Percentiles rank a stretch among this genome's conserved stretches.
Conservation (phyloP, 352 stramenopile species). For the Thraustochytrium sp. region DNA sequence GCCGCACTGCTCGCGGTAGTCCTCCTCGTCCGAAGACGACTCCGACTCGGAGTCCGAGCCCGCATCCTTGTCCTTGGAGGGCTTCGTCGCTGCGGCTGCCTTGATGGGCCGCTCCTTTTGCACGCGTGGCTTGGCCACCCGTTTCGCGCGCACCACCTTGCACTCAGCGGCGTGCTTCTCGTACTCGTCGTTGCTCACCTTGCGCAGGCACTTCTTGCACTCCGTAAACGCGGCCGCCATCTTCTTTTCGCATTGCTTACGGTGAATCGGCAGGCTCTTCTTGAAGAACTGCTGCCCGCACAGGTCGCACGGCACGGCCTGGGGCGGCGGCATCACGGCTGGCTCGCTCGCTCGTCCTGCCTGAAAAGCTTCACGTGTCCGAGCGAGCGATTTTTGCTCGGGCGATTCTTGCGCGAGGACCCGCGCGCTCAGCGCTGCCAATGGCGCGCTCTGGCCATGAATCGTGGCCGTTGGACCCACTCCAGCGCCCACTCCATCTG, state of each 20-base stretch:
- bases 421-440: no score
- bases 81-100: background rate
- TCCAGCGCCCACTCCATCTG: no score
- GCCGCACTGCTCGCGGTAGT: conserved; percentile 43
- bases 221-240: conserved; percentile 30
- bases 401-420: no score
- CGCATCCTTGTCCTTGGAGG: background rate
- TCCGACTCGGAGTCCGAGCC: background rate
- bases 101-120: conserved; percentile 38
- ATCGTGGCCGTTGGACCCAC: no score
- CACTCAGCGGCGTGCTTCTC: conserved; percentile 30
- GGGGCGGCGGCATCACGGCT: conserved; percentile 31
- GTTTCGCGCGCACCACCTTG: conserved; percentile 44
- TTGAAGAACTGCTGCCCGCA: conserved; percentile 45
- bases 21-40: conserved; percentile 35
- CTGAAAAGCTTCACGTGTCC: no score
- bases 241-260: conserved; percentile 46
- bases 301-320: conserved; percentile 29
- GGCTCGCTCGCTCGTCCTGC: background rate
- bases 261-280: conserved; percentile 42
- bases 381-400: no score
- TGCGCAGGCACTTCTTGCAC: conserved; percentile 42
- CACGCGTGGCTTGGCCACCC: background rate
- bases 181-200: conserved; percentile 45
- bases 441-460: no score